Percentiles rank a stretch among this genome's conserved stretches.
Conservation (phyloP, 2,329 filamentous ascomycete genomes). For the Parafenestella ontariensis region DNA sequence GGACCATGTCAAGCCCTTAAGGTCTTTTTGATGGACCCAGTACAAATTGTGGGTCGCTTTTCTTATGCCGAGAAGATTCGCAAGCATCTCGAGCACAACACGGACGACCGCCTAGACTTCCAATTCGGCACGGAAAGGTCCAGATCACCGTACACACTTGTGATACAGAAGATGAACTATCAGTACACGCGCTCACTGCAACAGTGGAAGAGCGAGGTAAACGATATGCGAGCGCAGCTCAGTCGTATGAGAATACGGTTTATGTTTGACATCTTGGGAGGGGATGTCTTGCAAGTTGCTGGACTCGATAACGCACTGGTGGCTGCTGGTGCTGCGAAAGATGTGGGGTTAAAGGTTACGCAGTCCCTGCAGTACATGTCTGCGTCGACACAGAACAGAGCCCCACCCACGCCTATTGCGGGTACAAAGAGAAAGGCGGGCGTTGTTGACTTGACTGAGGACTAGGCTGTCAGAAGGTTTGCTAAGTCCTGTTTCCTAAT, state of each 20-base stretch:
- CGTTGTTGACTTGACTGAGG: no score
- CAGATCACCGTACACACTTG: slow-evolving; percentile 5
- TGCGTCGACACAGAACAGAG: no score
- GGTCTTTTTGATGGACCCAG: slow-evolving; percentile 7
- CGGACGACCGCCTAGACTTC: slow-evolving; percentile 1
- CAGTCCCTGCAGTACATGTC: no score
- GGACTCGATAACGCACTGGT: neutral
- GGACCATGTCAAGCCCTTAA: slow-evolving; percentile 1
- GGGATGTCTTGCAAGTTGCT: neutral
- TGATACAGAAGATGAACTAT: slow-evolving; percentile 12
- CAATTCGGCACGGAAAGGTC: slow-evolving; percentile 7
- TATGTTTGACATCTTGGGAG: neutral
- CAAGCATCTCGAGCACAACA: slow-evolving; percentile 4
- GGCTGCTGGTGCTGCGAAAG: neutral
- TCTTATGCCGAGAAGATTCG: slow-evolving; percentile 6
- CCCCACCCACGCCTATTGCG: no score
- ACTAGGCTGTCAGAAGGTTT: no score
- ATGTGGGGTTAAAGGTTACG: no score
- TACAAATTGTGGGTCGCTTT: slow-evolving; percentile 3
- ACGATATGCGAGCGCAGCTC: neutral
- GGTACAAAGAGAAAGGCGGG: no score
- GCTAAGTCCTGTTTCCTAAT: no score
- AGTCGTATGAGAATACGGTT: neutral
- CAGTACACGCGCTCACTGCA: neutral
- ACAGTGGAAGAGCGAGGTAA: slow-evolving; percentile 3